These are phyloP conservation scores for Puccinellia tenuiflora DNA, from an alignment of 176 grass and related monocot species.

Conservation along the genomic window DNA sequence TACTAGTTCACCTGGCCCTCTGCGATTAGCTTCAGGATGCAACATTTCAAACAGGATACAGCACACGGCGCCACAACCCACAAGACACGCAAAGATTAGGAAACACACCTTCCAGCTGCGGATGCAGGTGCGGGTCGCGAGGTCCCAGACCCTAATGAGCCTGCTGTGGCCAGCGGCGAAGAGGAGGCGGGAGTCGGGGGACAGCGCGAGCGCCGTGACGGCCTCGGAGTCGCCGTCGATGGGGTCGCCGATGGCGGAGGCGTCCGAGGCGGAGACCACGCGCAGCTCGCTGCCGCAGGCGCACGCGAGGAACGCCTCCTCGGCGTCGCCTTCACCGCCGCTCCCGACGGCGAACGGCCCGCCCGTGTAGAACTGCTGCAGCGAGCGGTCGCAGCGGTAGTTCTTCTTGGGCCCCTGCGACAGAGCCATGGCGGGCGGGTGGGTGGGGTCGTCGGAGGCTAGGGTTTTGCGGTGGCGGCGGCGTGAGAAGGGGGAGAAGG, in stretches of 20 bases:
- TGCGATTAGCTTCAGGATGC: not conserved
- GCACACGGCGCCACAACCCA: not conserved
- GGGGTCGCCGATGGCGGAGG: constrained; percentile 38
- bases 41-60: not conserved
- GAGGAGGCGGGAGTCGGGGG: constrained; percentile 59
- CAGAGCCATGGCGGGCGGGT: constrained; percentile 7
- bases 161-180: constrained; percentile 74
- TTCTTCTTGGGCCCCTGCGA: constrained; percentile 44
- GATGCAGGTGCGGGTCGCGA: constrained; percentile 63
- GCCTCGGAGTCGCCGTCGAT: constrained; percentile 44
- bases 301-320: constrained; percentile 67
- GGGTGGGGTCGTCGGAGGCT: constrained; percentile 19
- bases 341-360: constrained; percentile 68
- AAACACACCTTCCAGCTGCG: constrained; percentile 83
- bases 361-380: constrained; percentile 91
- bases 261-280: constrained; percentile 48
- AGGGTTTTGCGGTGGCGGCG: constrained; percentile 26
- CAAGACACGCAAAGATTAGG: not conserved
- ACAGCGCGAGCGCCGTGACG: constrained; percentile 58
- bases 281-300: constrained; percentile 77
- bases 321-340: constrained; percentile 2
- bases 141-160: constrained; percentile 82
- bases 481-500: constrained; percentile 23
- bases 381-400: constrained; percentile 64
- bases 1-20: not conserved